Evolutionary conservation across 164 flowering plant species (phyloP), one percentile per base, ranked within the genome.

Genomic region (Magnolia sinica): DNA sequence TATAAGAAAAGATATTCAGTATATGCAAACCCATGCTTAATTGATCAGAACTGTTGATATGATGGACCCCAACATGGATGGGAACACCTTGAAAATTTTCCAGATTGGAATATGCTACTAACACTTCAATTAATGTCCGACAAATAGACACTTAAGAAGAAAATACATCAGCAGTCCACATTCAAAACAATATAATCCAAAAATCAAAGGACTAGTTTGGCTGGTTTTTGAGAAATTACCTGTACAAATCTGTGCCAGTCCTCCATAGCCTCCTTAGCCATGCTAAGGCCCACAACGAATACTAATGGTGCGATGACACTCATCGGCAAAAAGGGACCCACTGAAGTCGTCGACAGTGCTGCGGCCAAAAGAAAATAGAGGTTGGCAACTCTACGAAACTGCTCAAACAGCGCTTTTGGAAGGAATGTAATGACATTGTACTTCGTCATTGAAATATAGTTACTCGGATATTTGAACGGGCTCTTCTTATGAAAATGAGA

Each of bases 351-450:
- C 1, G 92, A 87, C 50, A 89, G 70, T 0, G 61, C 70, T 4
- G 90, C 94, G 50, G 86, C 86, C 78, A 89, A 51, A 11, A 91
- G 88, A 77, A 91, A 91, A 68, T 89, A 91, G 27, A 91, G 73
- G 79, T 91, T 91, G 59, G 94, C 94, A 71, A 91, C 94, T 73
- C 94, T 82, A 2, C 92, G 79, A 16, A 91, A 91, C 81, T 89
- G 94, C 81, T 91, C 92, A 72, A 87, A 88, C 20, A 89, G 76
- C 1, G 95, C 87, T 71, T 79, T 91, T 2, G 95, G 95, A 59
- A 91, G 81, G 71, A 88, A 91, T 49, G 87, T 88, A 0, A 73
- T 70, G 29, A 85, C 51, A 74, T 83, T 89, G 81, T 91, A 91
- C 79, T 87, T 91, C 3, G 91, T 89, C 3, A 88, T 88, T 51